Percentiles rank a stretch among this genome's conserved stretches.
Evolutionary conservation across 176 grass and related monocot species (phyloP).

Genomic region (Avena sativa): DNA sequence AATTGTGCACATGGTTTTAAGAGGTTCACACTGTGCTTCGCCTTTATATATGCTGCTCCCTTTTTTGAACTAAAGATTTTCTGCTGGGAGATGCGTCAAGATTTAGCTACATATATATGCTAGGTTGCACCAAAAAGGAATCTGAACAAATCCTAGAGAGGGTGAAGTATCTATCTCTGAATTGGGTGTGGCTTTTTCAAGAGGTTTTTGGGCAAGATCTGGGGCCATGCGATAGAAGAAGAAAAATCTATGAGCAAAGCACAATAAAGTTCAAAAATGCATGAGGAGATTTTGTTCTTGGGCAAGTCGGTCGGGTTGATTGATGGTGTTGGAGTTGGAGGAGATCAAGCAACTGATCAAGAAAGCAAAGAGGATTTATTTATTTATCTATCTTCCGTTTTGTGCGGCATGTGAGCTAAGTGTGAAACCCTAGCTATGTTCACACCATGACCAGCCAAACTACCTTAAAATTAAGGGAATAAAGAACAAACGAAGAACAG

Average conservation of each 20-base stretch:
- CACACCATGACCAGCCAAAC: slow-evolving; percentile 55
- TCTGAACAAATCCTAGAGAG: slow-evolving; percentile 6
- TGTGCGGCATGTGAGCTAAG: slow-evolving; percentile 46
- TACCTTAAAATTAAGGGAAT: slow-evolving; percentile 30
- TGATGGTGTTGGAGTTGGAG: slow-evolving; percentile 15
- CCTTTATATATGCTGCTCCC: not conserved
- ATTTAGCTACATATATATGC: not conserved
- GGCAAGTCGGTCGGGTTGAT: slow-evolving; percentile 32
- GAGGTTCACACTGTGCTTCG: slow-evolving; percentile 55
- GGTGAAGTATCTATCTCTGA: not conserved
- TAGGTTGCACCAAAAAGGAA: slow-evolving; percentile 50
- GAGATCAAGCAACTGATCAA: slow-evolving; percentile 39
- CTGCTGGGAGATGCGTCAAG: not conserved
- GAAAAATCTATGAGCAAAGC: not conserved
- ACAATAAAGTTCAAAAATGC: not conserved
- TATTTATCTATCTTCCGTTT: slow-evolving; percentile 14
- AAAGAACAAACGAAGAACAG: slow-evolving; percentile 36
- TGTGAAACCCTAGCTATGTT: slow-evolving; percentile 75
- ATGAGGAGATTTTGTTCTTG: slow-evolving; percentile 19
- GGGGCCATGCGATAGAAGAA: not conserved
- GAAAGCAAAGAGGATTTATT: slow-evolving; percentile 33
- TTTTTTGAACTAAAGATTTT: slow-evolving; percentile 45
- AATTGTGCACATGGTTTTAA: slow-evolving; percentile 35
- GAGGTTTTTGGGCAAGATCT: slow-evolving; percentile 37
- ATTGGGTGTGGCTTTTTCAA: not conserved